A percentile compares a stretch with the other conserved stretches of the same genome.
Conservation (phyloP, 495 filamentous ascomycete genomes). For the Aspergillus panamensis region DNA sequence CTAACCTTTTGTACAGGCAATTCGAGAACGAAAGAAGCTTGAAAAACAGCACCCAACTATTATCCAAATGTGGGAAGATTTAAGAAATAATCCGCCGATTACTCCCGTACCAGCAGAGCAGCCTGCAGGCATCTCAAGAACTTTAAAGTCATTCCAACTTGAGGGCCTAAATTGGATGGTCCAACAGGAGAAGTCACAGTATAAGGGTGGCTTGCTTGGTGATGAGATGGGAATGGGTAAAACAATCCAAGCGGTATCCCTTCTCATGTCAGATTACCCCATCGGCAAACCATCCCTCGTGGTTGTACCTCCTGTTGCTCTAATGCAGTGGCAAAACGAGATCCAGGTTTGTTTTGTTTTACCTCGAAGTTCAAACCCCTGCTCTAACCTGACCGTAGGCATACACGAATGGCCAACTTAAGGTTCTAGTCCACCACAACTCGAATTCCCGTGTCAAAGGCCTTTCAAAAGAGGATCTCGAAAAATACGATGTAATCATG, state of each 20-base stretch:
- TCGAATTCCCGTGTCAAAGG: slow-evolving; percentile 78
- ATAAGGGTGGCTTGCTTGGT: slow-evolving; percentile 83
- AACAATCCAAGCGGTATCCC: slow-evolving; percentile 93
- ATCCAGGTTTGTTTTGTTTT: slow-evolving; percentile 51
- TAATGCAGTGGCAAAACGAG: slow-evolving; percentile 96
- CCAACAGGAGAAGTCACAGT: slow-evolving; percentile 77
- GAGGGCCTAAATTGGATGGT: slow-evolving; percentile 94
- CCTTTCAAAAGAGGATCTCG: slow-evolving; percentile 66
- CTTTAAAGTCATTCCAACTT: slow-evolving; percentile 86
- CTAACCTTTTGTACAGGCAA: slow-evolving; percentile 24
- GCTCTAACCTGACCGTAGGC: slow-evolving; percentile 36
- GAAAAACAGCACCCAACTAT: slow-evolving; percentile 75
- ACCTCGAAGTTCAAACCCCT: neutral
- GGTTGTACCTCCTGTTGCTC: slow-evolving; percentile 86
- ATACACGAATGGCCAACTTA: slow-evolving; percentile 85
- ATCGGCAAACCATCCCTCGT: slow-evolving; percentile 79
- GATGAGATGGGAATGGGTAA: slow-evolving; percentile 99
- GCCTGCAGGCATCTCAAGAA: slow-evolving; percentile 71
- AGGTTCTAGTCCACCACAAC: slow-evolving; percentile 85
- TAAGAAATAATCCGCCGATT: slow-evolving; percentile 64
- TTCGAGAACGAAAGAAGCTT: slow-evolving; percentile 60
- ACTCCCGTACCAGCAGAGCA: slow-evolving; percentile 65
- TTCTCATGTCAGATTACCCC: slow-evolving; percentile 96
- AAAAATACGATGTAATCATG: slow-evolving; percentile 86
- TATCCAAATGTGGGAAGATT: slow-evolving; percentile 75